phyloP scores from a whole-genome alignment of 495 filamentous ascomycete genomes.

The Clavariopsis aquatica region DNA sequence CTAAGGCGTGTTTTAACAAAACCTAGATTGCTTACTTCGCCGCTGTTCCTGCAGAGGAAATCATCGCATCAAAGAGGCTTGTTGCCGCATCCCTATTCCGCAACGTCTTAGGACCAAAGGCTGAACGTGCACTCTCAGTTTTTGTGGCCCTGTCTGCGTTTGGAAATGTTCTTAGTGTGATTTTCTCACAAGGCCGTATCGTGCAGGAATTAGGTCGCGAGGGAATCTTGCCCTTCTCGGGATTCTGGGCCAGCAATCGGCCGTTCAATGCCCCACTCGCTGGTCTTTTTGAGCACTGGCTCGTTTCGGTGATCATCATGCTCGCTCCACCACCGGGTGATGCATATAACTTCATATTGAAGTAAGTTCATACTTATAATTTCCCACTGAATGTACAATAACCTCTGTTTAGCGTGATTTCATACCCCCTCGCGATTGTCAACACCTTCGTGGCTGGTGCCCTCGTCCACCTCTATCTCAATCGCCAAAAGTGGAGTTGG shows the following conservation, averaged over 20 bases:
- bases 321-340: constrained; percentile 65
- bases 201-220: constrained; percentile 29
- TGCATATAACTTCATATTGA: constrained; percentile 58
- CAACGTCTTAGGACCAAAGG: constrained; percentile 60
- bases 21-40: constrained; percentile 65
- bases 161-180: constrained; percentile 69
- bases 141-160: constrained; percentile 73
- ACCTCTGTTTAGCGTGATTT: constrained; percentile 52
- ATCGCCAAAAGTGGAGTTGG: constrained; percentile 49
- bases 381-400: constrained; percentile 27
- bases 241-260: constrained; percentile 61
- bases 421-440: constrained; percentile 62
- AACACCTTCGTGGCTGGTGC: constrained; percentile 61
- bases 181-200: constrained; percentile 66
- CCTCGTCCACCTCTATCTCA: constrained; percentile 59
- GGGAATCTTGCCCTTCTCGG: constrained; percentile 26
- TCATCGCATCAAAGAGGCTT: constrained; percentile 55
- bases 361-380: constrained; percentile 45
- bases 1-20: too few species aligned
- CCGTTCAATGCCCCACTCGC: constrained; percentile 64
- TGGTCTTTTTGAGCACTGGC: constrained; percentile 63
- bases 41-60: constrained; percentile 64
- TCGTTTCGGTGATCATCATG: constrained; percentile 62
- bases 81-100: constrained; percentile 67
- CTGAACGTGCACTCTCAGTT: constrained; percentile 53